These are phyloP conservation scores for Diaporthe batatas DNA, from an alignment of 2,329 filamentous ascomycete genomes.

Conservation along the genomic window DNA sequence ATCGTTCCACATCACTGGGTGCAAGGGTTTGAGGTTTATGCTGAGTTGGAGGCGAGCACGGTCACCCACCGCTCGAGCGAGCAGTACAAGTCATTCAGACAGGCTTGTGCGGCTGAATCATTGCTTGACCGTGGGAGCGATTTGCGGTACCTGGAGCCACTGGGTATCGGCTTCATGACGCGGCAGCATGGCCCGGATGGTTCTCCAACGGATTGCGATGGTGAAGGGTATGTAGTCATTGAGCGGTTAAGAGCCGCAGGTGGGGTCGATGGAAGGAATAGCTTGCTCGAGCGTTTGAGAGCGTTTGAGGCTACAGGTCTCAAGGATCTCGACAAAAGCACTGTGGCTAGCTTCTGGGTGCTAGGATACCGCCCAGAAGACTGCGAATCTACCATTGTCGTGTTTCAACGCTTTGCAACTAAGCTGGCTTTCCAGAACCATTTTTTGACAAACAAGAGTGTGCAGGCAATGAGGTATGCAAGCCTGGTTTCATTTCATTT, in stretches of 20 bases:
- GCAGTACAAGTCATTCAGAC: background rate
- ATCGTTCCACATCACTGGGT: constrained; percentile 9
- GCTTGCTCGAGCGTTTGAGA: background rate
- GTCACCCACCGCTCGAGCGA: background rate
- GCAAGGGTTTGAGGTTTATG: background rate
- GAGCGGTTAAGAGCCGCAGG: constrained; percentile 1
- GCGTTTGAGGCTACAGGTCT: background rate
- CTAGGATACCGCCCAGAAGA: background rate
- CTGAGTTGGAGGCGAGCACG: constrained; percentile 3
- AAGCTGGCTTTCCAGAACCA: background rate
- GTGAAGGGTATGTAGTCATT: background rate
- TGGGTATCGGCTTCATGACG: background rate
- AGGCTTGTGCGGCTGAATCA: background rate
- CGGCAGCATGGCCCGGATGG: background rate
- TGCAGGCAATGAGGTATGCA: background rate
- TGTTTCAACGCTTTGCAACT: background rate
- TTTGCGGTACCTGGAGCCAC: constrained; percentile 10
- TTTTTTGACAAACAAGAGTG: background rate
- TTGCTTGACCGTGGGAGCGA: constrained; percentile 4
- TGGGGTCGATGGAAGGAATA: background rate
- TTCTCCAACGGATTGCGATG: background rate
- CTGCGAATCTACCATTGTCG: background rate
- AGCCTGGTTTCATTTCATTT: background rate
- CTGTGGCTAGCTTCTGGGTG: background rate
- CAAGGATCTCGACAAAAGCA: background rate